Evolutionary conservation across 805 yeast genomes (phyloP).

Genomic region (Yamadazyma insecticola): DNA sequence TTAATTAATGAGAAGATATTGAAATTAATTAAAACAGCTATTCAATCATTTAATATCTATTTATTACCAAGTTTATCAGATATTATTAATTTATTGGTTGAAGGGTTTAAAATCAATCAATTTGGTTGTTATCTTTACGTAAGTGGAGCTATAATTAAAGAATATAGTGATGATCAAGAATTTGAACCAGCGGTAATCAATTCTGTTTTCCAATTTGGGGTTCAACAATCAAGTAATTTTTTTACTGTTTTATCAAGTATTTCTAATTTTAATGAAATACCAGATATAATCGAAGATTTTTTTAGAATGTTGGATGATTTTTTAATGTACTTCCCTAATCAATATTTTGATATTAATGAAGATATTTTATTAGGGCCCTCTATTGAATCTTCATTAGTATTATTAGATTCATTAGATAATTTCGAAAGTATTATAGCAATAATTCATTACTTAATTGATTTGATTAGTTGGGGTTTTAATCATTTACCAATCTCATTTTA

Average conservation of each 20-base stretch:
- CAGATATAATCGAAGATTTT: conserved; percentile 83
- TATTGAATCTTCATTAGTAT: conserved; percentile 55
- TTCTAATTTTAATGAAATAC: conserved; percentile 34
- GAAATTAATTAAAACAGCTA: conserved; percentile 60
- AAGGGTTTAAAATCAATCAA: conserved; percentile 64
- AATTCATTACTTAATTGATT: conserved; percentile 75
- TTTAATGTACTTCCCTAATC: conserved; percentile 65
- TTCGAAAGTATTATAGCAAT: conserved; percentile 66
- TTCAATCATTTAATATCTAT: conserved; percentile 58
- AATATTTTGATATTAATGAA: conserved; percentile 40
- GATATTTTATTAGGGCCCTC: conserved; percentile 40
- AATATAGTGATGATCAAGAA: conserved; percentile 52
- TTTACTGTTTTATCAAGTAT: conserved; percentile 26
- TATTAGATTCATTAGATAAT: conserved; percentile 52
- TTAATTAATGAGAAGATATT: conserved; percentile 70
- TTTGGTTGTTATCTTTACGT: conserved; percentile 89
- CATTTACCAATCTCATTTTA: conserved; percentile 74
- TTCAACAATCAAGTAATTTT: conserved; percentile 60
- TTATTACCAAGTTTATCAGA: conserved; percentile 56
- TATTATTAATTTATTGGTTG: conserved; percentile 61
- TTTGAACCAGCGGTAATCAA: conserved; percentile 8
- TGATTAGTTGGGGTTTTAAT: conserved; percentile 78
- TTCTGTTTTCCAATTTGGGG: conserved; percentile 49
- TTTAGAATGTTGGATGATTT: conserved; percentile 76
- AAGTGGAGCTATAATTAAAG: conserved; percentile 75